These are phyloP conservation scores for Patellifolia procumbens DNA, from an alignment of 179 eudicot species.

Conservation along the genomic window DNA sequence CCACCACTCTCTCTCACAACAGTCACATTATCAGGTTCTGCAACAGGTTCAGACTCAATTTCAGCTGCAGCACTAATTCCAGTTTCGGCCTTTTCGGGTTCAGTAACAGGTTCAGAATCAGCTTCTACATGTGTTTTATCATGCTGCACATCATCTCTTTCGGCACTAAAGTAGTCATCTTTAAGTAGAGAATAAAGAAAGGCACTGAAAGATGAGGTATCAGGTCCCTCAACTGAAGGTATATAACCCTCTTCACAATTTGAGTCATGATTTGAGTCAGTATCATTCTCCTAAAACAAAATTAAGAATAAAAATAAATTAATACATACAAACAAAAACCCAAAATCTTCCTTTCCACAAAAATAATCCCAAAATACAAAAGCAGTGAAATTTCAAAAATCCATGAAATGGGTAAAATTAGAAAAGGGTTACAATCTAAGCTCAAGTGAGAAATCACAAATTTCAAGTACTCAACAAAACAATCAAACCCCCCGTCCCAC, in stretches of 20 bases:
- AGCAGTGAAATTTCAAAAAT: not conserved
- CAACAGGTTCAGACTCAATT: slow-evolving; percentile 7
- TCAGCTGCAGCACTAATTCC: slow-evolving; percentile 5
- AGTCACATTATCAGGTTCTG: slow-evolving; percentile 26
- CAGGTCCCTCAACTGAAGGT: slow-evolving; percentile 67
- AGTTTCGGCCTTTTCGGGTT: no score
- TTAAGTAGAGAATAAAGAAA: slow-evolving; percentile 65
- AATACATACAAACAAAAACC: slow-evolving; percentile 20
- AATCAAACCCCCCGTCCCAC: not conserved
- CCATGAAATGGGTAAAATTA: not conserved
- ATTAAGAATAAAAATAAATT: not conserved
- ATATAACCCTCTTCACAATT: slow-evolving; percentile 46
- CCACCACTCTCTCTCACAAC: slow-evolving; percentile 51
- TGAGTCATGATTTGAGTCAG: slow-evolving; percentile 42
- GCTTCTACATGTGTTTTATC: slow-evolving; percentile 25
- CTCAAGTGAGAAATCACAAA: not conserved
- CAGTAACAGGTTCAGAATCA: slow-evolving; percentile 35
- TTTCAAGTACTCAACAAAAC: no score
- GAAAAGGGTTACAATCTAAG: not conserved
- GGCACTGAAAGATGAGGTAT: slow-evolving; percentile 93
- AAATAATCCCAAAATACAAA: not conserved
- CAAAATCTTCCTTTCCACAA: not conserved
- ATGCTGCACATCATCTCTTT: slow-evolving; percentile 36
- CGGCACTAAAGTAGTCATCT: slow-evolving; percentile 41
- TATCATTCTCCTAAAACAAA: slow-evolving; percentile 44